These are phyloP conservation scores for Tetrapisispora phaffii DNA, from an alignment of 805 yeast species.

Conservation along the genomic window DNA sequence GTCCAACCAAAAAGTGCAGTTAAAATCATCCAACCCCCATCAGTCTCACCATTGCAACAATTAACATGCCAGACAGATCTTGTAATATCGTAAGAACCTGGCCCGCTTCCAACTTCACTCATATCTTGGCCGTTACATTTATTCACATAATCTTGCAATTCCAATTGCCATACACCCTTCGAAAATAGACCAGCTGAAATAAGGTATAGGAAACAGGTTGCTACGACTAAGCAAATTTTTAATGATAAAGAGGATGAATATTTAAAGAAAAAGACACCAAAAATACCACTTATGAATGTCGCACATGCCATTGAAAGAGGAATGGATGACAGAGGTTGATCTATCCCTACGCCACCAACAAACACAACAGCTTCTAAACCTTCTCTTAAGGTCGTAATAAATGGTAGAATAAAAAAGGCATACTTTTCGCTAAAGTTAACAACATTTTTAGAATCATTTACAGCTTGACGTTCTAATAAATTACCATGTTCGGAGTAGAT, in stretches of 20 bases:
- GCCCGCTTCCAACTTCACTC: constrained; percentile 83
- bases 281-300: constrained; percentile 43
- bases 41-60: constrained; percentile 88
- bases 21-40: constrained; percentile 84
- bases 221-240: constrained; percentile 60
- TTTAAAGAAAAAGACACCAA: constrained; percentile 60
- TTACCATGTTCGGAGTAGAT: constrained; percentile 26
- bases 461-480: constrained; percentile 9
- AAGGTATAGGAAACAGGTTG: constrained; percentile 72
- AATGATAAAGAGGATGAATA: constrained; percentile 74
- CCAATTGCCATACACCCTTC: constrained; percentile 85
- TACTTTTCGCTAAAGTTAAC: constrained; percentile 44
- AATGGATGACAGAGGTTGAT: constrained; percentile 55
- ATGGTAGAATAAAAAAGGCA: constrained; percentile 68
- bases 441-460: constrained; percentile 19
- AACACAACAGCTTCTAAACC: constrained; percentile 89
- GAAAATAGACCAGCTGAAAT: constrained; percentile 83
- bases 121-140: constrained; percentile 75
- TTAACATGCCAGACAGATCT: constrained; percentile 88
- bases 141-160: constrained; percentile 64
- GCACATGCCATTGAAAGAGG: constrained; percentile 58
- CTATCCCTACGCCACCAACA: constrained; percentile 78
- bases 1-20: constrained; percentile 93
- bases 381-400: constrained; percentile 78
- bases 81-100: constrained; percentile 79